phyloP scores from a whole-genome alignment of 768 basidiomycete species.

The Termitomyces sp. region DNA sequence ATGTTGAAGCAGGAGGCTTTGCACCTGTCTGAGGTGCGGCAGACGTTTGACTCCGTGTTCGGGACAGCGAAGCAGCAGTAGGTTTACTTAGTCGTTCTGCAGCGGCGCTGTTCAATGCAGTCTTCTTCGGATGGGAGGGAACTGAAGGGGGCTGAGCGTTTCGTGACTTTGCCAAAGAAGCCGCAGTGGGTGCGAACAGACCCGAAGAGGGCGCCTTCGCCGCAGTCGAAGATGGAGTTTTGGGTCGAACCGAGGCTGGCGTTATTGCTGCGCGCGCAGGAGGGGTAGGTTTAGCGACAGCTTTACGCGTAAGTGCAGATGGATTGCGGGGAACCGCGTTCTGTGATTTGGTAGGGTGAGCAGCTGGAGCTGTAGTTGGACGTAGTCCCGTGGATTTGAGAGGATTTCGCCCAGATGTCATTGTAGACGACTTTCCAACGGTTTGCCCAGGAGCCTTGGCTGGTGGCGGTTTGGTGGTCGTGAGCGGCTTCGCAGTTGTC shows the following conservation, averaged over 20 bases:
- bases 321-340: slow-evolving; percentile 36
- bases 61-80: slow-evolving; percentile 73
- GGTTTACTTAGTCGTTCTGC: slow-evolving; percentile 74
- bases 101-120: slow-evolving; percentile 44
- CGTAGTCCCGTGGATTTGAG: slow-evolving; percentile 16
- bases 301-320: slow-evolving; percentile 24
- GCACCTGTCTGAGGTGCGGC: slow-evolving; percentile 22
- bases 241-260: slow-evolving; percentile 18
- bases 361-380: slow-evolving; percentile 12
- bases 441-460: slow-evolving; percentile 17
- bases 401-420: slow-evolving; percentile 19
- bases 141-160: slow-evolving; percentile 39
- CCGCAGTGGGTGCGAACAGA: slow-evolving; percentile 78
- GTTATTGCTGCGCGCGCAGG: slow-evolving; percentile 16
- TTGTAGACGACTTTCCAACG: slow-evolving; percentile 8
- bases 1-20: slow-evolving; percentile 23
- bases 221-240: slow-evolving; percentile 32
- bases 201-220: slow-evolving; percentile 64
- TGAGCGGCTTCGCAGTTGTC: slow-evolving; percentile 21
- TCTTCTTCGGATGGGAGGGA: slow-evolving; percentile 49
- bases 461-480: slow-evolving; percentile 19
- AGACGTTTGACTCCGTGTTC: slow-evolving; percentile 37
- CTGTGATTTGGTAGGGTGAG: slow-evolving; percentile 27
- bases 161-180: slow-evolving; percentile 69
- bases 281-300: slow-evolving; percentile 17